Conservation (phyloP, 2,329 filamentous ascomycete genomes). For the Botrytis fabae region DNA sequence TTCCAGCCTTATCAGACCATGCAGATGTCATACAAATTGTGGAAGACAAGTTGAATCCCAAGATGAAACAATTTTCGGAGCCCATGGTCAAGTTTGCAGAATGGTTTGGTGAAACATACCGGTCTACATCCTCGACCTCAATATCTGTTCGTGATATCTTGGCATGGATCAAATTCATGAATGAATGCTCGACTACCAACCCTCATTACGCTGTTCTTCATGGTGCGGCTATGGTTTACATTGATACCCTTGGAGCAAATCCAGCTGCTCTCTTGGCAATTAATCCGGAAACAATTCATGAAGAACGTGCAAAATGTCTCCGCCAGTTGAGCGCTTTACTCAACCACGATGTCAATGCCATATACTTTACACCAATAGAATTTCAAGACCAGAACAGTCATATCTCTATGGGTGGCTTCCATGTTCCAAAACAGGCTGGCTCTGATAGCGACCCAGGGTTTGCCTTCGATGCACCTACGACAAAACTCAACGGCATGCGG, state of each 20-base stretch:
- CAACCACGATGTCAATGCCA: constrained; percentile 57
- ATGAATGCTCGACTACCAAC: constrained; percentile 51
- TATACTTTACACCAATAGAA: constrained; percentile 65
- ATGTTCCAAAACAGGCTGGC: constrained; percentile 54
- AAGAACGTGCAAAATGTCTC: constrained; percentile 73
- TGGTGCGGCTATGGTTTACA: constrained; percentile 91
- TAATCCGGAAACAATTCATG: constrained; percentile 65
- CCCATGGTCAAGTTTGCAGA: constrained; percentile 83
- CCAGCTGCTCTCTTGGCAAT: constrained; percentile 82
- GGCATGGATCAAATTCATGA: constrained; percentile 92
- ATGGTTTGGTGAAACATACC: constrained; percentile 87
- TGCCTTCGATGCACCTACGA: constrained; percentile 86
- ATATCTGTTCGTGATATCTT: constrained; percentile 92
- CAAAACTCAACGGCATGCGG: constrained; percentile 84
- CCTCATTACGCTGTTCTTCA: constrained; percentile 63
- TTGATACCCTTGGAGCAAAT: constrained; percentile 93
- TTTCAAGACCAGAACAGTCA: constrained; percentile 54
- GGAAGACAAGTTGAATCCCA: constrained; percentile 64
- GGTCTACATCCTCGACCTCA: constrained; percentile 69
- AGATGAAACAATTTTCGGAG: constrained; percentile 58
- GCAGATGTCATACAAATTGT: constrained; percentile 90
- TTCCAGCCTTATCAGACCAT: constrained; percentile 79
- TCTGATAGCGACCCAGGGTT: constrained; percentile 60
- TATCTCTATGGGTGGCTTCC: constrained; percentile 75
- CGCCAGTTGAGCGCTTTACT: constrained; percentile 69